Conservation (phyloP, 495 filamentous ascomycete species). For the Lasiosphaeriaceae sp. region DNA sequence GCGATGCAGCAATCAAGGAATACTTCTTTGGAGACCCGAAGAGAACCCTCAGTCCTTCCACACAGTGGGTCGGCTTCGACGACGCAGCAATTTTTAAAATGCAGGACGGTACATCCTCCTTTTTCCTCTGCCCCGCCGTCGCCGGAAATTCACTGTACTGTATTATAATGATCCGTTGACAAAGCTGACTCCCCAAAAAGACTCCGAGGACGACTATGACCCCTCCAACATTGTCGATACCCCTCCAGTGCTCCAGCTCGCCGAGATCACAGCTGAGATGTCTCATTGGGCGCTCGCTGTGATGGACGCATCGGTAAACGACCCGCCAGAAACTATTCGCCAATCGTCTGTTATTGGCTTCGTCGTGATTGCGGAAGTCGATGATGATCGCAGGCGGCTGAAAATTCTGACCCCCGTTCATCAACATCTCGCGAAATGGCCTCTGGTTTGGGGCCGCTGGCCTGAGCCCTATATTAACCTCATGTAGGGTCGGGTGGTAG, state of each 20-base stretch:
- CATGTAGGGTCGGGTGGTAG: slow-evolving; percentile 23
- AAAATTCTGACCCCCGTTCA: slow-evolving; percentile 78
- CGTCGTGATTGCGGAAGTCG: slow-evolving; percentile 85
- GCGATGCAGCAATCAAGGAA: slow-evolving; percentile 73
- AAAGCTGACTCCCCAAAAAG: slow-evolving; percentile 9
- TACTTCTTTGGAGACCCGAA: slow-evolving; percentile 90
- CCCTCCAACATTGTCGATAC: slow-evolving; percentile 19
- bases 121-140: neutral
- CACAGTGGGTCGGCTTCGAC: slow-evolving; percentile 71
- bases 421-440: slow-evolving; percentile 70
- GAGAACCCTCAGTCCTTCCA: slow-evolving; percentile 77
- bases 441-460: slow-evolving; percentile 63
- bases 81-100: slow-evolving; percentile 59
- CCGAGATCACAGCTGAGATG: slow-evolving; percentile 56
- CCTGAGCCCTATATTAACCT: slow-evolving; percentile 52
- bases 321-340: slow-evolving; percentile 66
- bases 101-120: slow-evolving; percentile 20
- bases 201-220: slow-evolving; percentile 21
- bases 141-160: too few species aligned
- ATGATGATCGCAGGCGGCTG: slow-evolving; percentile 76
- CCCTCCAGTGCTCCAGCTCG: slow-evolving; percentile 50
- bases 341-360: slow-evolving; percentile 89
- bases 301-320: slow-evolving; percentile 63
- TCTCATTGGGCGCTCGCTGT: slow-evolving; percentile 73
- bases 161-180: too few species aligned